Base-by-base conservation (phyloP, 305 asterid genomes). In the Fraxinus greggii region DNA sequence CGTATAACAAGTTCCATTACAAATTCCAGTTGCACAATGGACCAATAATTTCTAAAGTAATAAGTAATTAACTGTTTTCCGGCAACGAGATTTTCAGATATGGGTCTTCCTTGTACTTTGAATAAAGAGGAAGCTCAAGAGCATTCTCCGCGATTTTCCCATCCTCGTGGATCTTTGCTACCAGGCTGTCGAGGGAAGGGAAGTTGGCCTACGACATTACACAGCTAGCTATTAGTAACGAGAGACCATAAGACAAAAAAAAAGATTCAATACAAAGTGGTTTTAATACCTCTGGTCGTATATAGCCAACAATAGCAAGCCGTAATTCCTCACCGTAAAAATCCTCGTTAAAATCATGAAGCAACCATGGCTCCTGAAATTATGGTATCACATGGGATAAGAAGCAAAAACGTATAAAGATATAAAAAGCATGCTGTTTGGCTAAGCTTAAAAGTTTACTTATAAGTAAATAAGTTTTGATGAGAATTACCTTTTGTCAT, bases 361-460 rank as follows among this genome's bases (percentile, higher is more conserved):
- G 99, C 92, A 96, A 79, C 99, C 98, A 96, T 15, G 99, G 98
- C 87, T 96, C 99, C 99, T 95, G 86, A 79, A 78, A 83, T 82
- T 51, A 81, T 82, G 6, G 76, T 74, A 48, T 32, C 10, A 21
- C 40, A 7, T 79, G 38, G 83, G 83, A 85, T 51, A 51, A 51
- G 61, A 86, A 17, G 29, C 1, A 63, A 17, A 63, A 7, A 35
- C 65, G 38, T 42, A 67, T 35, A 21, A 36, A 24, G n/a, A 9
- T 29, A 83, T 33, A 59, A 21, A 59, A 29, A 72, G 26, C 31
- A 15, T 7, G 48, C 7, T 65, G 33, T 26, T 67, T 67, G 74
- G 74, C n/a, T 28, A 26, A 24, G 36, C 74, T 28, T 28, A 67
- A 13, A 28, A 10, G 24, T 24, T 63, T 24, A 21, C n/a, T 63